Evolutionary conservation across 1,139 yeast species (phyloP).

Genomic region (Meyerozyma athensensis): DNA sequence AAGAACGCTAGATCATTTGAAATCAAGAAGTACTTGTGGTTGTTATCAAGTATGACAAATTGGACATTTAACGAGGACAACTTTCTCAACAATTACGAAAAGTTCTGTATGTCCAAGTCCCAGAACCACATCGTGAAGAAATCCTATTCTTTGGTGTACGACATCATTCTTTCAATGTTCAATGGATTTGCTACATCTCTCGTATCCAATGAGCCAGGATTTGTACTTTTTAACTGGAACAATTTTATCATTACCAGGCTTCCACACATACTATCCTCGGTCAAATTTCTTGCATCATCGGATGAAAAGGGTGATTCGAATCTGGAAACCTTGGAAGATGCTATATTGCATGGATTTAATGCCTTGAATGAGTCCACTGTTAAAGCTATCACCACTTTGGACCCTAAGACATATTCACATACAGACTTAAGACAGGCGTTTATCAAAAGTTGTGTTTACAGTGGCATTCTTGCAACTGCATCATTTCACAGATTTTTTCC

Average conservation of each 20-base stretch:
- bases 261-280: conserved; percentile 19
- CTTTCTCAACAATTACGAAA: conserved; percentile 9
- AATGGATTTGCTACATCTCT: conserved; percentile 17
- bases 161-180: conserved; percentile 12
- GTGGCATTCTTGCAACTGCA: conserved; percentile 34
- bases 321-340: conserved; percentile 11
- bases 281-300: conserved; percentile 10
- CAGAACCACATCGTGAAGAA: conserved; percentile 5
- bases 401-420: conserved; percentile 16
- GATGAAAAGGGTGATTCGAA: conserved; percentile 4
- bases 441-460: conserved; percentile 42
- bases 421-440: conserved; percentile 56
- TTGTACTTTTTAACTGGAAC: conserved; percentile 30
- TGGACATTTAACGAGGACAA: conserved; percentile 21
- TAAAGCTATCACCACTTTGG: conserved; percentile 9
- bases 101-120: conserved; percentile 1
- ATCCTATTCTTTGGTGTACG: conserved; percentile 7
- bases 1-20: conserved; percentile 1
- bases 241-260: conserved; percentile 30
- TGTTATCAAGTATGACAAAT: conserved; percentile 21
- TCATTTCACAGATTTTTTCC: conserved; percentile 42
- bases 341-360: conserved; percentile 12
- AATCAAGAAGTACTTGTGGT: conserved; percentile 29
- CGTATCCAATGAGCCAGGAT: conserved; percentile 17
- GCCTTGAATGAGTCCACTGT: conserved; percentile 11